Base-by-base conservation (phyloP, 768 basidiomycete species). In the Termitomyces sp. region DNA sequence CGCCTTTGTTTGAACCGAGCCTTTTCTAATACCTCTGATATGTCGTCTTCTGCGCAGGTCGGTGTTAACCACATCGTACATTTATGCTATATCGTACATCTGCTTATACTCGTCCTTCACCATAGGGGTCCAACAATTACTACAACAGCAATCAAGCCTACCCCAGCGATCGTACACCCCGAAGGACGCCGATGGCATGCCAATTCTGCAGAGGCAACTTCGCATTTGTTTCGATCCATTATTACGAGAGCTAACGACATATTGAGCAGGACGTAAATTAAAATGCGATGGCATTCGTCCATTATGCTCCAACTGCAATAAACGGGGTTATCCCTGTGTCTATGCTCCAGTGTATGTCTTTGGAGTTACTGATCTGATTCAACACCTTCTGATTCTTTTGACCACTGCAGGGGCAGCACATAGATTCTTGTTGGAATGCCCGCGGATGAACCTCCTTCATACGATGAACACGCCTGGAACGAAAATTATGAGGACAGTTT, bases 251-350 rank as follows among this genome's bases (percentile, higher is more conserved):
- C 20, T 38, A 9, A 42, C 10, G 5, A 36, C 36, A 32, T n/a
- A 27, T 27, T 27, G 42, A 29, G 55, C 60, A 88, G 86, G 83
- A 5, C 76, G 86, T 56, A 88, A 88, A 67, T 66, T 89, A 52
- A 89, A 88, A 68, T 89, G 88, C 64, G 85, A 88, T 60, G 88
- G 88, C 13, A 60, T 65, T 49, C 77, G 78, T 27, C 85, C 85
- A 2, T 78, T 79, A 33, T 89, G 88, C 66, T 74, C 72, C 32
- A 88, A 89, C 63, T 89, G 88, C 67, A 74, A 80, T 62, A 76
- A 76, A 54, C 78, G 88, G 33, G 75, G 76, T 22, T 76, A 75
- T 57, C 77, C 81, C 2, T 89, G 88, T 61, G 61, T 64, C 42
- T 89, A 89, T 64, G 63, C 73, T 20, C 83, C 88, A 55, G 88